A percentile compares a stretch with the other conserved stretches of the same genome.
These are phyloP conservation scores for Cercospora citrullina DNA, from an alignment of 2,329 filamentous ascomycete species.

Conservation along the genomic window DNA sequence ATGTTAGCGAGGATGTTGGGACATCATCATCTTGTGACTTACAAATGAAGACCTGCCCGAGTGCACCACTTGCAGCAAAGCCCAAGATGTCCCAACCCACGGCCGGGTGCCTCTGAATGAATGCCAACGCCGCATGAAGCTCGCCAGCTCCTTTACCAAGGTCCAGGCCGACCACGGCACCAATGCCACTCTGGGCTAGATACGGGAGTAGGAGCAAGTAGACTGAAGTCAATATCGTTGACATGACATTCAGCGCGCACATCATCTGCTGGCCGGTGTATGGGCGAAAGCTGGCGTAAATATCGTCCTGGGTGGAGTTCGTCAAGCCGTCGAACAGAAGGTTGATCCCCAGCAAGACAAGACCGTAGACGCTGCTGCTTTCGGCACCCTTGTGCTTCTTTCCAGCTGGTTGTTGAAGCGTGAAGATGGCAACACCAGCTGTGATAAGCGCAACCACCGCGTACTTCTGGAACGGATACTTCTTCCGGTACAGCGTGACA, in stretches of 20 bases:
- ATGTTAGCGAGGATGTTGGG: neutral
- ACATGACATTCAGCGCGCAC: slow-evolving; percentile 93
- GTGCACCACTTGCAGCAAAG: slow-evolving; percentile 84
- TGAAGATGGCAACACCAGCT: slow-evolving; percentile 90
- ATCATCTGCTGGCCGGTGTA: slow-evolving; percentile 98
- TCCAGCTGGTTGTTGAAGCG: slow-evolving; percentile 64
- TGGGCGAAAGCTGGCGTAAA: slow-evolving; percentile 73
- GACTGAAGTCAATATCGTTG: slow-evolving; percentile 69
- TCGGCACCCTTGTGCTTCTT: slow-evolving; percentile 43
- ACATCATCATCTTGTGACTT: slow-evolving; percentile 27
- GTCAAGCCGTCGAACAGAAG: slow-evolving; percentile 93
- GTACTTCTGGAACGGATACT: slow-evolving; percentile 96
- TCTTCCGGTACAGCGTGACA: slow-evolving; percentile 82
- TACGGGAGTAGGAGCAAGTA: slow-evolving; percentile 81
- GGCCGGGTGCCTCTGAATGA: slow-evolving; percentile 74
- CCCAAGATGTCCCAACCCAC: slow-evolving; percentile 86
- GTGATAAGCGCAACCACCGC: slow-evolving; percentile 89
- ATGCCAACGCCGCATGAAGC: slow-evolving; percentile 73
- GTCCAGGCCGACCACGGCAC: slow-evolving; percentile 45
- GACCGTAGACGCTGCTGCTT: slow-evolving; percentile 71
- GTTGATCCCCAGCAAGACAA: slow-evolving; percentile 83
- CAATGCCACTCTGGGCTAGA: slow-evolving; percentile 62
- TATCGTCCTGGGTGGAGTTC: slow-evolving; percentile 94
- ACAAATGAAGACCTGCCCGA: slow-evolving; percentile 94
- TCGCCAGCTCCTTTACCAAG: slow-evolving; percentile 64